Evolutionary conservation across 139 green algal genomes (phyloP), one percentile per base, ranked within the genome.

Genomic region (Volvox africanus): DNA sequence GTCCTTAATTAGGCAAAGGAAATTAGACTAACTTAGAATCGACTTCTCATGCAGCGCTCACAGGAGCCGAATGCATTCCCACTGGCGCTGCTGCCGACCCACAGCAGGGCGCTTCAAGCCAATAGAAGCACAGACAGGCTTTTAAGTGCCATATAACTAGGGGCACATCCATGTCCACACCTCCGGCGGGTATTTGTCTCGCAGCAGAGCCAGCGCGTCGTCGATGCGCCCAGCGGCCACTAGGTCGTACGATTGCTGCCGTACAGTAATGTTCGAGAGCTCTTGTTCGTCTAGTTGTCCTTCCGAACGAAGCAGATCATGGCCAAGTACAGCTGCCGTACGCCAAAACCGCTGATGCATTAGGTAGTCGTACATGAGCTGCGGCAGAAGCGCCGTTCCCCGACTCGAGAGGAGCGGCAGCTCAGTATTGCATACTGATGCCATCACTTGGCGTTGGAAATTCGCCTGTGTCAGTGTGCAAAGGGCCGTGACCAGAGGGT

Each of bases 361-460:
- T 67, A 97, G 86, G 86, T 97, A 95, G 62, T 95, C 92, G 91
- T 97, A 96, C 55, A 97, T 77, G 0, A 98, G 92, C 91, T 94
- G 88, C 6, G 93, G 94, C 55, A 96, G 62, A n/a, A 97, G 84
- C 50, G 91, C 89, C 77, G 71, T 84, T 69, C 91, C 83, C 0
- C 36, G 28, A 36, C 73, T 86, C 75, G 35, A 85, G 16, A 92
- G 62, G 28, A 94, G 88, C 21, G 91, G 91, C 35, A 94, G 73
- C 36, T 87, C 12, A 1, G 20, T 32, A 0, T 32, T 68, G 16
- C 76, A 75, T 2, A 91, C 61, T 11, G 55, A 26, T 0, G 33
- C n/a, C 26, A 65, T 24, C n/a, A 91, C 76, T 16, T 36, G 77
- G 1, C 2, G 35, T 21, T 85, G 87, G 55, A 80, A 80, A 5